These are phyloP conservation scores for Leccinum angustisporum DNA, from an alignment of 1,284 basidiomycete genomes.

Conservation along the genomic window DNA sequence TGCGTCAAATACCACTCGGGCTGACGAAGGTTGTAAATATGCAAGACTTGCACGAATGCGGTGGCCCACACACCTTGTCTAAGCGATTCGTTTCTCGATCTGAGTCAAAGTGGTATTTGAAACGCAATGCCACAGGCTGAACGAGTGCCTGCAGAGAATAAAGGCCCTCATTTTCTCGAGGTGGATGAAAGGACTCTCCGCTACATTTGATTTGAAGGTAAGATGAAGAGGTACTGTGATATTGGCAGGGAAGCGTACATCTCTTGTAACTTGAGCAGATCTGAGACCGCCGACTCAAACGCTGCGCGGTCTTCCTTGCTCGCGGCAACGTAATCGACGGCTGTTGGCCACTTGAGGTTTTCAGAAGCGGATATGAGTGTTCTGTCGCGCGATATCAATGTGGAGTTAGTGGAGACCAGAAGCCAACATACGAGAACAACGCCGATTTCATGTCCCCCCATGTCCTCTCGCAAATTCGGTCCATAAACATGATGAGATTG, in stretches of 20 bases:
- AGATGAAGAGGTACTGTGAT: slow-evolving; percentile 1
- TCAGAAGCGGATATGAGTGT: slow-evolving; percentile 65
- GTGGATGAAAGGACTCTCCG: slow-evolving; percentile 40
- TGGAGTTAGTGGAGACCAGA: neutral
- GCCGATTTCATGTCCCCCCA: slow-evolving; percentile 73
- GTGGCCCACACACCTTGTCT: too few species aligned
- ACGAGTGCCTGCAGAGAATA: slow-evolving; percentile 87
- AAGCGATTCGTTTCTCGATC: too few species aligned
- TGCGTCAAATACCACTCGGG: slow-evolving; percentile 57
- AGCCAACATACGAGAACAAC: slow-evolving; percentile 58
- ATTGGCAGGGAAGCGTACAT: slow-evolving; percentile 52
- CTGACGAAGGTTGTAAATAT: too few species aligned
- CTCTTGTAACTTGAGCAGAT: slow-evolving; percentile 74
- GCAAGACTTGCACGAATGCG: too few species aligned
- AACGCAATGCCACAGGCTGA: slow-evolving; percentile 81
- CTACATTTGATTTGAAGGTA: slow-evolving; percentile 40
- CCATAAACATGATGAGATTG: slow-evolving; percentile 58
- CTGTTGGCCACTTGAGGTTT: slow-evolving; percentile 78
- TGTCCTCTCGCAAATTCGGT: slow-evolving; percentile 60
- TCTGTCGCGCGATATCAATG: slow-evolving; percentile 38
- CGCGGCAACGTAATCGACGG: slow-evolving; percentile 60
- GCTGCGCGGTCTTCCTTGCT: slow-evolving; percentile 49
- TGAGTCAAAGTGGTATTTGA: slow-evolving; percentile 25
- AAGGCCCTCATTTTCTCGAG: slow-evolving; percentile 50
- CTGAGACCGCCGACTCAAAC: slow-evolving; percentile 75